Conservation (phyloP, 768 basidiomycete genomes). For the Suillus luteus region DNA sequence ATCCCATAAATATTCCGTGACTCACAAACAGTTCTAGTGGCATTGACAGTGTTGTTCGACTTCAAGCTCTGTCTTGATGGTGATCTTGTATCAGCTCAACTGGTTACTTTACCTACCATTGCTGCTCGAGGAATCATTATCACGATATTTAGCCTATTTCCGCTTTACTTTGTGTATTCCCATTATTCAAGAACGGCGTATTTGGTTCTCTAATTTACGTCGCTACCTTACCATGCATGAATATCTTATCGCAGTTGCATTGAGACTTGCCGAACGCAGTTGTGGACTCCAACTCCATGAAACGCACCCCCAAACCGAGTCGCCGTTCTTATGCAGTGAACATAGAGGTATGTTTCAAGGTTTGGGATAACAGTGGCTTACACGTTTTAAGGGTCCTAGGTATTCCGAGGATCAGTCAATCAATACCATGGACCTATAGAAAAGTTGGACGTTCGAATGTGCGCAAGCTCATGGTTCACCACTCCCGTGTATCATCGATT, state of each 20-base stretch:
- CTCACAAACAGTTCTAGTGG: background rate
- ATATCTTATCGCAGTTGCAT: background rate
- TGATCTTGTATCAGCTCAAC: background rate
- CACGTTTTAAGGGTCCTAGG: background rate
- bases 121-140: background rate
- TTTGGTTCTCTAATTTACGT: background rate
- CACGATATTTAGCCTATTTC: background rate
- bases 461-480: background rate
- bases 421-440: background rate
- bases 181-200: background rate
- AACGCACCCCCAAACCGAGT: background rate
- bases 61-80: background rate
- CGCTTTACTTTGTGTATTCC: background rate
- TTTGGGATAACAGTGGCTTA: background rate
- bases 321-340: background rate
- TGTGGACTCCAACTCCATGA: background rate
- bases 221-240: background rate
- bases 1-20: background rate
- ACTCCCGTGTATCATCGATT: background rate
- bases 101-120: background rate
- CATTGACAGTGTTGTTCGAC: background rate
- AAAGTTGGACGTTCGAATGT: background rate
- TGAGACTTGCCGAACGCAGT: background rate
- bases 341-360: background rate
- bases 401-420: background rate